A percentile compares a stretch with the other conserved stretches of the same genome.
These are phyloP conservation scores for Nakazawaea laoshanensis DNA, from an alignment of 805 yeast genomes.

Conservation along the genomic window DNA sequence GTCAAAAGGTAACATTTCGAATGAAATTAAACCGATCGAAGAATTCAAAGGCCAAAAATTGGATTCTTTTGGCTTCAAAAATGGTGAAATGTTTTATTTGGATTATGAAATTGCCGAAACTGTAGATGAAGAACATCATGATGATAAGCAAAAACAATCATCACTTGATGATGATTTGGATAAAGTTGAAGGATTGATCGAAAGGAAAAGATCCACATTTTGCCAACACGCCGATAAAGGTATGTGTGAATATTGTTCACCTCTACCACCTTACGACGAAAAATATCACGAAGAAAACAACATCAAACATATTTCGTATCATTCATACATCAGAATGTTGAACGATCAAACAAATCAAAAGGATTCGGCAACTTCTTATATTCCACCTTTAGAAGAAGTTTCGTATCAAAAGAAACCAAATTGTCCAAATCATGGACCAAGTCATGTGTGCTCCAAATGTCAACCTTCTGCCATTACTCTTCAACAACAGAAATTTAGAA, in stretches of 20 bases:
- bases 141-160: slow-evolving; percentile 31
- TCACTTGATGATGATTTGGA: slow-evolving; percentile 63
- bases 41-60: slow-evolving; percentile 22
- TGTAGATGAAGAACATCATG: neutral
- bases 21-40: slow-evolving; percentile 19
- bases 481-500: slow-evolving; percentile 81
- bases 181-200: slow-evolving; percentile 61
- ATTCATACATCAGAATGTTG: slow-evolving; percentile 68
- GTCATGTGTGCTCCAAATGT: slow-evolving; percentile 91
- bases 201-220: slow-evolving; percentile 48
- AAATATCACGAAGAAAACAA: slow-evolving; percentile 64
- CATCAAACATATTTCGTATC: slow-evolving; percentile 85
- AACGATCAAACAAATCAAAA: slow-evolving; percentile 60
- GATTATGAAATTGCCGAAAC: slow-evolving; percentile 20
- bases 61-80: slow-evolving; percentile 38
- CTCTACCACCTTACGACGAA: slow-evolving; percentile 91
- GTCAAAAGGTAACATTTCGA: slow-evolving; percentile 36
- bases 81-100: slow-evolving; percentile 53
- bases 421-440: slow-evolving; percentile 85
- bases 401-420: slow-evolving; percentile 52
- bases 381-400: slow-evolving; percentile 72
- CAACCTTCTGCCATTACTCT: slow-evolving; percentile 94
- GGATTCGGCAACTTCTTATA: slow-evolving; percentile 54
- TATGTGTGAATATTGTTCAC: slow-evolving; percentile 97
- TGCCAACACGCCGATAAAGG: slow-evolving; percentile 91